Evolutionary conservation across 176 grass and related monocot genomes (phyloP), one percentile per base, ranked within the genome.

Genomic region (Juncus effusus): DNA sequence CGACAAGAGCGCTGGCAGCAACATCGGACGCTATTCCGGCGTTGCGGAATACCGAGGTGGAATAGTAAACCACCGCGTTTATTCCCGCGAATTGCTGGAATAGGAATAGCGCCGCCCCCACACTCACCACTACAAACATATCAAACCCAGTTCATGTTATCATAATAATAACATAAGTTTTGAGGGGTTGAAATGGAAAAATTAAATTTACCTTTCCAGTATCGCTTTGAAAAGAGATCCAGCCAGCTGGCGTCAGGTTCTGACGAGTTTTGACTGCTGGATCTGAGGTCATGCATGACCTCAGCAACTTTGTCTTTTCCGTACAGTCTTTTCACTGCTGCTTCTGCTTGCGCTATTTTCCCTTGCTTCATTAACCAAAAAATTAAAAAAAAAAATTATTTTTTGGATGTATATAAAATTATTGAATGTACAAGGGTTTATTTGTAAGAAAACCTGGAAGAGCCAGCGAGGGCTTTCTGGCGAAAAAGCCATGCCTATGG

Each of bases 381-480:
- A 2, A 66, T 10, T 51, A 67, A 55, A 62, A 47, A 36, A 63
- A 62, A 3, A 51, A 56, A 56, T 47, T 47, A 28, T 28, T 28
- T 28, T 28, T 5, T 6, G 44, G 44, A 9, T 47, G 9, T 2
- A 47, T 2, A 47, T 1, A 2, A 8, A 9, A 16, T 5, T 35
- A 19, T 74, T 13, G 58, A 40, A 8, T 10, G 15, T 7, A 41
- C 5, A 73, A 10, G 28, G 10, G 19, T 59, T 40, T 38, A 12
- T 2, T 19, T 47, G 64, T 3, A 74, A 44, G 3, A 41, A 38
- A 12, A 99, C 94, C 94, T 99, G 94, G 84, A 86, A 92, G 65
- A 99, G 64, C 94, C 94, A 99, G n/a, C 88, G 88, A 65, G 94
- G 94, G 55, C 94, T 99, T 84, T 99, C 94, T n/a, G 94, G 94